Base-by-base conservation (phyloP, 2,329 filamentous ascomycete genomes). In the Didymosphaeria variabile region DNA sequence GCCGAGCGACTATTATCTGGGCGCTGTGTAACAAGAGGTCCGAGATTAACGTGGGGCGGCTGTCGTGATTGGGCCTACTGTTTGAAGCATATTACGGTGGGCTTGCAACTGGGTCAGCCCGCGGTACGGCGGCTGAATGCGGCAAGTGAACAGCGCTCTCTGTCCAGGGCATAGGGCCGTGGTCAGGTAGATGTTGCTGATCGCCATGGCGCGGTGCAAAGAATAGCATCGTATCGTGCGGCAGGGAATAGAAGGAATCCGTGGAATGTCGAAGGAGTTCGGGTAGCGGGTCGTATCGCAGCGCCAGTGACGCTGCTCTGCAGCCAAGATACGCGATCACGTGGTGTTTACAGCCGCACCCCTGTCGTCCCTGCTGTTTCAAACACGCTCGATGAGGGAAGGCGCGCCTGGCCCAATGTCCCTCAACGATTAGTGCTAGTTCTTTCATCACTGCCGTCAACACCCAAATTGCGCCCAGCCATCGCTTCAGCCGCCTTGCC, bases 401-500 rank as follows among this genome's bases (percentile, higher is more conserved):
- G 52, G 32, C 52, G 23, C 38, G 38, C 52, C 23, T 45, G 52
- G 34, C 15, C 13, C 23, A 55, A 2, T 31, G 26, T 29, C 53
- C 42, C 42, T 46, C 23, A 12, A 19, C 38, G 34, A 13, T 32
- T 44, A n/a, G 10, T 29, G 38, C 36, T 19, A 36, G 23, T 45
- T 10, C 29, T 55, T 42, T n/a, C 42, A 36, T 46, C 53, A 38
- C 26, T 47, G 42, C 17, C 36, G 42, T 29, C 42, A 36, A 47
- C 53, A 38, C 32, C 53, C 53, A 55, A 10, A 55, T 55, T 46
- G 42, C 42, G 53, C 53, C 53, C 29, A 55, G 53, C 42, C 40
- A 23, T 26, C 19, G n/a, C 15, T 44, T 44, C 23, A 34, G 29
- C 40, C 53, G 31, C 9, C n/a, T 21, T n/a, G 38, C 13, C 13